Conservation (phyloP, 2,329 filamentous ascomycete species). For the Metarhizium humberi region DNA sequence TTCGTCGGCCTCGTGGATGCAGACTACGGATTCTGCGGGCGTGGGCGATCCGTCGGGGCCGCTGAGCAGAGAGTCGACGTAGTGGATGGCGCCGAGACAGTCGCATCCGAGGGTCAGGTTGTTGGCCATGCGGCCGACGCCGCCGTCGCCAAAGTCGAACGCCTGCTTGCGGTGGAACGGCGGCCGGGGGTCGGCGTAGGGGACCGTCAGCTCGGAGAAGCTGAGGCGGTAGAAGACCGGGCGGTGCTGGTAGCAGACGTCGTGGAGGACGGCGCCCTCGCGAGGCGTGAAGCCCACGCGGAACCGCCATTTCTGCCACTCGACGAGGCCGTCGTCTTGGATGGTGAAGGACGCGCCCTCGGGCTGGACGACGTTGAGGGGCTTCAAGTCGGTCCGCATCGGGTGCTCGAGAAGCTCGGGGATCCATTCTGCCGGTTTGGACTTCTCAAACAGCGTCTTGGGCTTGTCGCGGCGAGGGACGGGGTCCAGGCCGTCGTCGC, state of each 20-base stretch:
- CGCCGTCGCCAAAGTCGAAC: conserved; percentile 59
- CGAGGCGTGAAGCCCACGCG: conserved; percentile 60
- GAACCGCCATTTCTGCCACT: conserved; percentile 63
- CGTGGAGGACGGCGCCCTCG: conserved; percentile 62
- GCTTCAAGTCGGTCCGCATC: conserved; percentile 48
- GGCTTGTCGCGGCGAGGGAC: conserved; percentile 25
- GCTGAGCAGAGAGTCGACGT: conserved; percentile 48
- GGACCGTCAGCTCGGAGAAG: conserved; percentile 61
- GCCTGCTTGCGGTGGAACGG: conserved; percentile 51
- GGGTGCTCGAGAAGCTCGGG: conserved; percentile 40
- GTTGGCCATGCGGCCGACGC: conserved; percentile 55
- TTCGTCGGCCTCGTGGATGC: conserved; percentile 62
- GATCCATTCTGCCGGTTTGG: conserved; percentile 33
- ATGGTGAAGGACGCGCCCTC: conserved; percentile 59
- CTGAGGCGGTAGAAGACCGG: conserved; percentile 58
- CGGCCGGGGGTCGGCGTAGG: conserved; percentile 49
- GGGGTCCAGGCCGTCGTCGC: conserved; percentile 33
- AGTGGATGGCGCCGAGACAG: conserved; percentile 58
- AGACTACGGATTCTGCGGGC: conserved; percentile 49
- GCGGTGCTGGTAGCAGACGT: conserved; percentile 56
- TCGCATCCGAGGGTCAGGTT: conserved; percentile 58
- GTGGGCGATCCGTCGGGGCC: conserved; percentile 43
- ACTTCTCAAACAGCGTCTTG: conserved; percentile 35
- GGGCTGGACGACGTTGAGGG: conserved; percentile 62
- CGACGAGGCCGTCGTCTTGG: conserved; percentile 34